phyloP scores from a whole-genome alignment of 2,329 filamentous ascomycete species.

The Fusarium lyarnte region DNA sequence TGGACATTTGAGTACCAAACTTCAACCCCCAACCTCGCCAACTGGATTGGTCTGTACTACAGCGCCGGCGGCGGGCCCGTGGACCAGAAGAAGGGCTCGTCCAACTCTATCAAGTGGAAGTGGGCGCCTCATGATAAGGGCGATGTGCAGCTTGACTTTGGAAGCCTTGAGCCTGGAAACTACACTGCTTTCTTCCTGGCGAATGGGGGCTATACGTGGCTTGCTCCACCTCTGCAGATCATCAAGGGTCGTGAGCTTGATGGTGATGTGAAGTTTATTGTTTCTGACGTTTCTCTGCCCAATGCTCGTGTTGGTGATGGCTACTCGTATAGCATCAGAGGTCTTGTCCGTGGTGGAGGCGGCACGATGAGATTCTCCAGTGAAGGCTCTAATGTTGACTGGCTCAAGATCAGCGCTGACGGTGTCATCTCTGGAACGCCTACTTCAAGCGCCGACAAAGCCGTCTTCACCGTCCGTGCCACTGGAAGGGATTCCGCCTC shows the following conservation, averaged over 20 bases:
- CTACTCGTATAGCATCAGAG: conserved; percentile 46
- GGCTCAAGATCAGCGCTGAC: conserved; percentile 47
- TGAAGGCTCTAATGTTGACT: conserved; percentile 37
- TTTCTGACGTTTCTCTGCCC: conserved; percentile 44
- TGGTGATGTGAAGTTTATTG: conserved; percentile 45
- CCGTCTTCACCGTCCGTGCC: conserved; percentile 44
- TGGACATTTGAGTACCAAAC: conserved; percentile 52
- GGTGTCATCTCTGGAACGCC: conserved; percentile 52
- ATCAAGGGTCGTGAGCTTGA: conserved; percentile 29
- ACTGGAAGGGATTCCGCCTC: conserved; percentile 40
- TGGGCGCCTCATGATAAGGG: conserved; percentile 46
- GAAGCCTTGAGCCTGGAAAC: conserved; percentile 41
- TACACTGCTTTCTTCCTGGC: conserved; percentile 52
- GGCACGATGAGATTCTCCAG: conserved; percentile 44
- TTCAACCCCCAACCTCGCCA: conserved; percentile 38
- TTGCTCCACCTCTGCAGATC: conserved; percentile 48
- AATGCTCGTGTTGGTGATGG: conserved; percentile 49
- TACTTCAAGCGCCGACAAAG: conserved; percentile 15
- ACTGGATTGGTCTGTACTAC: conserved; percentile 53
- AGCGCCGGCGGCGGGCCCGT: conserved; percentile 48
- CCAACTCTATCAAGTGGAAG: conserved; percentile 47
- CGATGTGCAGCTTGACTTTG: conserved; percentile 39
- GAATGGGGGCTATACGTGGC: conserved; percentile 49
- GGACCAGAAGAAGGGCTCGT: conserved; percentile 42
- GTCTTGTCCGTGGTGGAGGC: conserved; percentile 46